A percentile compares a stretch with the other conserved stretches of the same genome.
Conservation (phyloP, 2,329 filamentous ascomycete species). For the Fusarium pseudonygamai region DNA sequence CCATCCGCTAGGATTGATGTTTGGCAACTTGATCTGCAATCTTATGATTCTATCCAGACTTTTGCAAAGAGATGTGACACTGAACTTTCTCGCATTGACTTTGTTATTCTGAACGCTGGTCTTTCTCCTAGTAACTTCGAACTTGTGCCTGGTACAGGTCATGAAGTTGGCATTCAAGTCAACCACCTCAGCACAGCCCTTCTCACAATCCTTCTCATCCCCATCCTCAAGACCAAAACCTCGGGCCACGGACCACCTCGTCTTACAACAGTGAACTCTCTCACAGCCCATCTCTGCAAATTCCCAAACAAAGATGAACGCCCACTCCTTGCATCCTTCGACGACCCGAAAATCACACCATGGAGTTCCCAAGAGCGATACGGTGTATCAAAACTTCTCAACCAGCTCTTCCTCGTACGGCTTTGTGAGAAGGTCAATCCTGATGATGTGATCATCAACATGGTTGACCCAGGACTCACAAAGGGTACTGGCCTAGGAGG, state of each 20-base stretch:
- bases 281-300: slow-evolving; percentile 39
- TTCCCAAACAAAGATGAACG: slow-evolving; percentile 38
- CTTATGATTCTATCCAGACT: slow-evolving; percentile 36
- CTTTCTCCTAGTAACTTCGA: slow-evolving; percentile 31
- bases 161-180: slow-evolving; percentile 47
- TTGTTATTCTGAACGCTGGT: slow-evolving; percentile 50
- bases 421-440: slow-evolving; percentile 49
- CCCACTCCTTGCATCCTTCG: slow-evolving; percentile 45
- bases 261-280: slow-evolving; percentile 46
- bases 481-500: slow-evolving; percentile 41
- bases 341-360: slow-evolving; percentile 31
- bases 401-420: slow-evolving; percentile 50
- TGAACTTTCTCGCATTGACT: slow-evolving; percentile 32
- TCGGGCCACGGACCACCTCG: slow-evolving; percentile 9
- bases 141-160: slow-evolving; percentile 32
- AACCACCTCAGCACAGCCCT: slow-evolving; percentile 47
- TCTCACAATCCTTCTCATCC: slow-evolving; percentile 43
- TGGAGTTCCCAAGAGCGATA: slow-evolving; percentile 43
- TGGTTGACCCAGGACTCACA: slow-evolving; percentile 48
- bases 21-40: slow-evolving; percentile 40
- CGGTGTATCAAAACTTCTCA: slow-evolving; percentile 44
- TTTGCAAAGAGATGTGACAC: slow-evolving; percentile 29
- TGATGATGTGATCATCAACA: slow-evolving; percentile 49
- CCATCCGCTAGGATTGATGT: slow-evolving; percentile 35
- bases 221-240: slow-evolving; percentile 25